Percentiles rank a stretch among this genome's conserved stretches.
These are phyloP conservation scores for Cystobasidiaceae sp. DNA, from an alignment of 1,284 basidiomycete species.

Conservation along the genomic window DNA sequence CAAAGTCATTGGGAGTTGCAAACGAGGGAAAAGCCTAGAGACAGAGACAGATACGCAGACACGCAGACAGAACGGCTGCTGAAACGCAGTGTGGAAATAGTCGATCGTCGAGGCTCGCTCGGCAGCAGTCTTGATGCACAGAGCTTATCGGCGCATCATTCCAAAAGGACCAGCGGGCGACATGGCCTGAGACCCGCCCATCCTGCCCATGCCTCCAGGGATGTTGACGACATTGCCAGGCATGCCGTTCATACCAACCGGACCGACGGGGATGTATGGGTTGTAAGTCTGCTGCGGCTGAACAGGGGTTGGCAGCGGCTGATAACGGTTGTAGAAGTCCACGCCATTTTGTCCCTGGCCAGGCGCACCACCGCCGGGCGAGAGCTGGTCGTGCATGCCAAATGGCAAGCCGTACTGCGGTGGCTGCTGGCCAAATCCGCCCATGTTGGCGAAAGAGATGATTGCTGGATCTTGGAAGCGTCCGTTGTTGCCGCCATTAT, in stretches of 20 bases:
- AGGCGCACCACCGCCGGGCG: background rate
- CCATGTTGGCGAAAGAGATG: conserved; percentile 16
- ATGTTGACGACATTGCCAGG: background rate
- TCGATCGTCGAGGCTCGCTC: too few relatives aligned
- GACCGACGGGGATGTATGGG: conserved; percentile 25
- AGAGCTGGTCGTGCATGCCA: background rate
- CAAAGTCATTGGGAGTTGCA: too few relatives aligned
- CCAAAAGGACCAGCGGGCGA: conserved; percentile 28
- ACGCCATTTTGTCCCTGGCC: conserved; percentile 1
- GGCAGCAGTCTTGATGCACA: too few relatives aligned
- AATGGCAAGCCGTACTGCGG: conserved; percentile 15
- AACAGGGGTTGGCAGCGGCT: conserved; percentile 21
- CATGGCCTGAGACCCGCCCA: conserved; percentile 12
- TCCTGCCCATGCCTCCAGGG: conserved; percentile 3
- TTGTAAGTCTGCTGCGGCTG: conserved; percentile 28
- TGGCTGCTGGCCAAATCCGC: conserved; percentile 23
- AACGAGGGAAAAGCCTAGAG: too few relatives aligned
- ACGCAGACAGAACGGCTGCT: too few relatives aligned
- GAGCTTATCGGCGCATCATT: conserved; percentile 3
- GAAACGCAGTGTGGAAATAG: too few relatives aligned
- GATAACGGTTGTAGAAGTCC: conserved; percentile 29
- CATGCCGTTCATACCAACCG: conserved; percentile 21
- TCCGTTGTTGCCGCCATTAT: background rate
- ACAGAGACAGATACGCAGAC: too few relatives aligned
- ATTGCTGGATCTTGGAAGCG: conserved; percentile 31